A percentile compares a stretch with the other conserved stretches of the same genome.
Evolutionary conservation across 2,329 filamentous ascomycete species (phyloP).

Genomic region (Curvularia spicifera): DNA sequence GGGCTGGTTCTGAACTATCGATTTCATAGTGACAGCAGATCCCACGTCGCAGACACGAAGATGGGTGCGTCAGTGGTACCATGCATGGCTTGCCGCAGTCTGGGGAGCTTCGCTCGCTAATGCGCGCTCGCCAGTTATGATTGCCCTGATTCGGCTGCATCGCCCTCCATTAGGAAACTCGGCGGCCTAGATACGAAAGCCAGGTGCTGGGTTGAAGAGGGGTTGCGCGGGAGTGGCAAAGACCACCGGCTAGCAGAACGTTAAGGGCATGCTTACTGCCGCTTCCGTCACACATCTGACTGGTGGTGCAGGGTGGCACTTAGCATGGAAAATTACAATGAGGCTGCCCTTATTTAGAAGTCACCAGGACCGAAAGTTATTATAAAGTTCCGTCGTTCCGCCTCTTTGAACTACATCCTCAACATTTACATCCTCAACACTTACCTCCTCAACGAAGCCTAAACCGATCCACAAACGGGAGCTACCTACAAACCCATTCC

Average conservation of each 20-base stretch:
- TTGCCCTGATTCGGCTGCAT: constrained; percentile 16
- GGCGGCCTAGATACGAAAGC: constrained; percentile 15
- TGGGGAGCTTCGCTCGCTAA: constrained; percentile 22
- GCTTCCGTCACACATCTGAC: constrained; percentile 21
- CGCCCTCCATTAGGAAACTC: constrained; percentile 13
- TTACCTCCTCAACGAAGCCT: neutral
- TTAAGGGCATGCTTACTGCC: constrained; percentile 15
- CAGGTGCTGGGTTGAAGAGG: constrained; percentile 1
- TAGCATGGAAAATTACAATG: constrained; percentile 7
- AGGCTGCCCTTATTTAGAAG: constrained; percentile 11
- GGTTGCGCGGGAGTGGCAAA: constrained; percentile 17
- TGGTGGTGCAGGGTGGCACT: constrained; percentile 15
- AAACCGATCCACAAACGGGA: neutral
- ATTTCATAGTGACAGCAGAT: constrained; percentile 18
- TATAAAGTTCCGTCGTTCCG: constrained; percentile 19
- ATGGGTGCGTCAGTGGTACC: constrained; percentile 13
- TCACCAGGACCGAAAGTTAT: neutral
- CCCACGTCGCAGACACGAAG: constrained; percentile 8
- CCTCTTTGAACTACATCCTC: neutral
- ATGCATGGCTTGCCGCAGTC: constrained; percentile 19
- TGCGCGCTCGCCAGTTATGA: constrained; percentile 24
- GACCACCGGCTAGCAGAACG: constrained; percentile 17
- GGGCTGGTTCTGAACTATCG: constrained; percentile 17
- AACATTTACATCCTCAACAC: neutral
- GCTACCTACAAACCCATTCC: neutral